Evolutionary conservation across 345 rosid genomes (phyloP).

Genomic region (Arabidopsis suecica): DNA sequence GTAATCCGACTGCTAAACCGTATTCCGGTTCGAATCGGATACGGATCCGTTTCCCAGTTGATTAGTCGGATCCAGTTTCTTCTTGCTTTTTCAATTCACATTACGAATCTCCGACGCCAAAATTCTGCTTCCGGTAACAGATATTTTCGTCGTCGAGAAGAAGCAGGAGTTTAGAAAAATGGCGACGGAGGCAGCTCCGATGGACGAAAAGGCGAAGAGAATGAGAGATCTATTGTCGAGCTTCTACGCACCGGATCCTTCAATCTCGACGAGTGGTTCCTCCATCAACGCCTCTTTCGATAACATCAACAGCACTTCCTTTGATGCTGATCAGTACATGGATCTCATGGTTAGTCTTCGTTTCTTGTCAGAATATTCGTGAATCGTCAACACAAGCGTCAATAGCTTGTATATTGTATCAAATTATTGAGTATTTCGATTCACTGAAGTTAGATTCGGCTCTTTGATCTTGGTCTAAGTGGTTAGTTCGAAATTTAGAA

Average conservation of each 20-base stretch:
- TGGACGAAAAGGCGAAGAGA: conserved; percentile 99
- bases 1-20: conserved; percentile 19
- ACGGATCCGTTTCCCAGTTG: conserved; percentile 5
- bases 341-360: conserved; percentile 68
- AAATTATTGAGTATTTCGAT: conserved; percentile 9
- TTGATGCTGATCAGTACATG: conserved; percentile 95
- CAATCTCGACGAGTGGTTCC: conserved; percentile 51
- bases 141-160: not conserved
- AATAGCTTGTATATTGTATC: not conserved
- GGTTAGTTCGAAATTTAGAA: conserved; percentile 4
- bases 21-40: conserved; percentile 29
- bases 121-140: conserved; percentile 1
- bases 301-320: conserved; percentile 75
- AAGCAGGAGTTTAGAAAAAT: conserved; percentile 45
- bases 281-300: conserved; percentile 66
- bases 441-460: conserved; percentile 10
- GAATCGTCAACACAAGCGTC: not conserved
- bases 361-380: not conserved
- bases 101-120: not conserved
- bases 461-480: not conserved
- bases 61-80: conserved; percentile 25
- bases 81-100: not conserved
- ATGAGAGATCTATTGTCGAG: conserved; percentile 98
- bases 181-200: conserved; percentile 68
- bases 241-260: conserved; percentile 95